Conservation (phyloP, 2,329 filamentous ascomycete genomes). For the Triangularia verruculosa region DNA sequence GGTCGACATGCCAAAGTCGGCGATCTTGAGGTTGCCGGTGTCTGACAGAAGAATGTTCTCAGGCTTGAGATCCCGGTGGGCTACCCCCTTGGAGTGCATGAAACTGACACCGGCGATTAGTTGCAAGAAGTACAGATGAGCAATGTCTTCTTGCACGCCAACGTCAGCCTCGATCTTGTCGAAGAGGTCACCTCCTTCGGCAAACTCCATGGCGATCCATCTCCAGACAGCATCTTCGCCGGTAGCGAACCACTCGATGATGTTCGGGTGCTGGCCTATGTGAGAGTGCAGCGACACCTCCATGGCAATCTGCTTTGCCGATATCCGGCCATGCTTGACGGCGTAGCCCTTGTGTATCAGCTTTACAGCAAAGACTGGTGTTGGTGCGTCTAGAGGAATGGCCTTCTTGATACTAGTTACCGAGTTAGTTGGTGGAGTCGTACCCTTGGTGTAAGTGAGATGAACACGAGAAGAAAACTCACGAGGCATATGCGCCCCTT, state of each 20-base stretch:
- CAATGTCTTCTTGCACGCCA: slow-evolving; percentile 89
- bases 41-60: slow-evolving; percentile 91
- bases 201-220: slow-evolving; percentile 98
- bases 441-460: slow-evolving; percentile 15
- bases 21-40: slow-evolving; percentile 85
- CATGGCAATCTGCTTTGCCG: slow-evolving; percentile 83
- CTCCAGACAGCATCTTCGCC: slow-evolving; percentile 85
- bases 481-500: slow-evolving; percentile 96
- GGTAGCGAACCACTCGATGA: slow-evolving; percentile 87
- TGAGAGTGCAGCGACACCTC: slow-evolving; percentile 88
- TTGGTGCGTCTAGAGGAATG: slow-evolving; percentile 63
- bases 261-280: slow-evolving; percentile 84
- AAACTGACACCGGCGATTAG: slow-evolving; percentile 86
- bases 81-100: slow-evolving; percentile 94
- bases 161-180: slow-evolving; percentile 99
- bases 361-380: slow-evolving; percentile 91
- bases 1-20: slow-evolving; percentile 93
- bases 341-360: slow-evolving; percentile 98
- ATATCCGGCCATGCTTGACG: slow-evolving; percentile 81
- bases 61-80: slow-evolving; percentile 87
- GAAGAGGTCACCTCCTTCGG: slow-evolving; percentile 92
- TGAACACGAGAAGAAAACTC: slow-evolving; percentile 32
- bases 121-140: slow-evolving; percentile 94
- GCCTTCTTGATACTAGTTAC: slow-evolving; percentile 82
- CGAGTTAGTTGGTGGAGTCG: slow-evolving; percentile 23